Base-by-base conservation (phyloP, 805 yeast species). In the Saccharomycopsis fodiens region DNA sequence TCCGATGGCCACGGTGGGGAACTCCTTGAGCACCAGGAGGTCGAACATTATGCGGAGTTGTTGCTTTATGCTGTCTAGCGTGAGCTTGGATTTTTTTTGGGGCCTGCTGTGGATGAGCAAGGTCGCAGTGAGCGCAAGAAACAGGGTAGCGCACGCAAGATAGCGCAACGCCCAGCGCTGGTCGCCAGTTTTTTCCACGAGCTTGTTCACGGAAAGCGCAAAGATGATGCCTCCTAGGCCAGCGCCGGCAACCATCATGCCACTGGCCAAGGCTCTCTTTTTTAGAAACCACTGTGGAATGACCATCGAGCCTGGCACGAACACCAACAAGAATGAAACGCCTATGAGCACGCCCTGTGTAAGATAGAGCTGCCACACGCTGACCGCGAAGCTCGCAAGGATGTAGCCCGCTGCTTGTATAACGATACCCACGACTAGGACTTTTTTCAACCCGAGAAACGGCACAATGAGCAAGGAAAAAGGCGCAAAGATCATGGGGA, bases 231-330 rank as follows among this genome's bases (percentile, higher is more conserved):
- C 68, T n/a, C 68, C 68, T n/a, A 52, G 42, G 31, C 68, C 67
- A 4, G 63, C 56, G 3, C 68, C 68, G 20, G 57, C 43, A 15
- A 55, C 55, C 3, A 54, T 56, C 2, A 62, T 44, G 29, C 67
- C 67, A 41, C 56, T 55, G 2, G 65, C 62, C 17, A 57, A 29
- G 2, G 79, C 79, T 53, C 89, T 67, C 48, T 65, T 78, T 52
- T 74, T 79, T 37, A 74, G 60, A 58, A 84, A 84, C 82, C 85
- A 83, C 45, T 78, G 85, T 0, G 88, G 87, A 21, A 83, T 55
- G 12, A 82, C 60, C 2, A 78, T 69, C 17, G 78, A 63, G 3
- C 76, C 78, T 1, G 91, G 82, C 2, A 78, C 68, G 43, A 76
- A 73, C 30, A 78, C 65, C 13, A 77, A 57, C 0, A 85, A 77